Base-by-base conservation (phyloP, 805 yeast genomes). In the Lipomyces lipofer region DNA sequence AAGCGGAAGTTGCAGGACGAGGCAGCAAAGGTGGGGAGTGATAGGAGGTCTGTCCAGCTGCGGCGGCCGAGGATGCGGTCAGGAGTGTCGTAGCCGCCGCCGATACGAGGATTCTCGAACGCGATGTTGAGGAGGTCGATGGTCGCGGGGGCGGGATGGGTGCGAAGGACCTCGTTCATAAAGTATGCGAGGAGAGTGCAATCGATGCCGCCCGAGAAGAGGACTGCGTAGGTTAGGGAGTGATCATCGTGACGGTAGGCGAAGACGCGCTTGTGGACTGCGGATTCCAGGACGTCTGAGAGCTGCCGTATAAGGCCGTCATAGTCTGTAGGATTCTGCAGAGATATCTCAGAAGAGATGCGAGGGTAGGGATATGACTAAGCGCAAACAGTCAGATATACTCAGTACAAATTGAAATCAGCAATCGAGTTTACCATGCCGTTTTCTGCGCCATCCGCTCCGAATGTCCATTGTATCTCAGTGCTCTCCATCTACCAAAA, bases 201-300 rank as follows among this genome's bases (percentile, higher is more conserved):
- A 66, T 94, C 99, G 3, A 94, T 73, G 0, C 99, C 99, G 1
- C 99, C 99, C 42, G 97, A 88, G 66, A 91, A 94, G 29, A 94
- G 70, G 0, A 94, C 73, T 0, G 86, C 86, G 40, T 84, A 69
- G 4, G 69, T 68, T 1, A 73, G 22, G 12, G 35, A n/a, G 10
- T 27, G n/a, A 19, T 22, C 10, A 21, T 21, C 28, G 17, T 32
- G 58, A 32, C 30, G 52, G 8, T 46, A 38, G 6, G 57, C 51
- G 19, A 52, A 33, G 3, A 44, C 52, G 10, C 62, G 52, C 4
- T 49, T 33, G 22, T 28, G 40, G 29, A 55, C 60, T 3, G 50
- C 50, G 15, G 48, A 49, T 4, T 36, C 22, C 13, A 51, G 36
- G 1, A 43, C 60, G n/a, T 44, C n/a, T 12, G 48, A 58, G 12